Evolutionary conservation across 805 yeast genomes (phyloP).

Genomic region (Torulaspora gathmanii): DNA sequence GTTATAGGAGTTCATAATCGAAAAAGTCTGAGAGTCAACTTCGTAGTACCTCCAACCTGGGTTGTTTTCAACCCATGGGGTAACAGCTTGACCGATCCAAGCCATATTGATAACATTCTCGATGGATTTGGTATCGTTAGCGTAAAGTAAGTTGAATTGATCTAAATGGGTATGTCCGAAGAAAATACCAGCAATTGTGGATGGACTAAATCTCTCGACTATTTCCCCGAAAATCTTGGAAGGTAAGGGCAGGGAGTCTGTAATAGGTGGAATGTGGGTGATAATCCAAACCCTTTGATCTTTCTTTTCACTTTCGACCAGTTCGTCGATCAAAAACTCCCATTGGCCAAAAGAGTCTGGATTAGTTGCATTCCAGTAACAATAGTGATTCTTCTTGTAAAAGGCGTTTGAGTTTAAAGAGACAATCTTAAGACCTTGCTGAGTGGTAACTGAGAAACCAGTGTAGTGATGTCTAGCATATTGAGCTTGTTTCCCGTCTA

Average conservation of each 20-base stretch:
- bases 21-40: slow-evolving; percentile 57
- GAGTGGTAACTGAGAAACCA: slow-evolving; percentile 55
- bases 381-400: slow-evolving; percentile 59
- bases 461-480: slow-evolving; percentile 49
- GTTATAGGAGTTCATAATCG: slow-evolving; percentile 55
- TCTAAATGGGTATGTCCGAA: slow-evolving; percentile 71
- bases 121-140: slow-evolving; percentile 39
- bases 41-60: slow-evolving; percentile 73
- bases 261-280: slow-evolving; percentile 59
- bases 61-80: slow-evolving; percentile 55
- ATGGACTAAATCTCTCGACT: slow-evolving; percentile 62
- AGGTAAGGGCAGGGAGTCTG: slow-evolving; percentile 61
- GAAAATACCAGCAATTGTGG: slow-evolving; percentile 62
- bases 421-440: slow-evolving; percentile 54
- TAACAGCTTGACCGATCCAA: slow-evolving; percentile 62
- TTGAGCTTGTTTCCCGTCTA: slow-evolving; percentile 34
- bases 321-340: slow-evolving; percentile 56
- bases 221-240: slow-evolving; percentile 52
- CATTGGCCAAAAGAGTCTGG: slow-evolving; percentile 62
- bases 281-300: slow-evolving; percentile 69
- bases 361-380: slow-evolving; percentile 46
- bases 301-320: slow-evolving; percentile 51
- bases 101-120: slow-evolving; percentile 51
- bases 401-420: slow-evolving; percentile 64
- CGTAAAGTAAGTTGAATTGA: slow-evolving; percentile 58